Conservation (phyloP, 2,329 filamentous ascomycete species). For the Exserohilum rostratum region DNA sequence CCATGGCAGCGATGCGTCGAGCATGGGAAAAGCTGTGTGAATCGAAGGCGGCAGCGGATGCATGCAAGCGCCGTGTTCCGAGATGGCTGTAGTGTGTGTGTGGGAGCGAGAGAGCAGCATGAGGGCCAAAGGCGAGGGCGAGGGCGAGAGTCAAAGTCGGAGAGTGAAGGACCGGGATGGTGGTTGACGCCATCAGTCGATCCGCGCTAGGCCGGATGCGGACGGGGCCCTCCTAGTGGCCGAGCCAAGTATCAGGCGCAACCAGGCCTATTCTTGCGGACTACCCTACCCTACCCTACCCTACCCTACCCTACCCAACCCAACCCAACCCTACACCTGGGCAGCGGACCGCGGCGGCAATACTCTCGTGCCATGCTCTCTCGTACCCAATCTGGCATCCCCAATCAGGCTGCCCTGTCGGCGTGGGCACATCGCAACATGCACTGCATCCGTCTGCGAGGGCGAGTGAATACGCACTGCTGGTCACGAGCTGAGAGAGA, state of each 20-base stretch:
- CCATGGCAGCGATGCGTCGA: conserved; percentile 6
- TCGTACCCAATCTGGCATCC: too few relatives aligned
- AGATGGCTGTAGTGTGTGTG: too few relatives aligned
- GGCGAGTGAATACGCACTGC: neutral
- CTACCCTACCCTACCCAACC: neutral
- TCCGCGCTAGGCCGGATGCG: conserved; percentile 23
- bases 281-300: neutral
- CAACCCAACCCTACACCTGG: too few relatives aligned
- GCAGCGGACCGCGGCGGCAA: conserved; percentile 14
- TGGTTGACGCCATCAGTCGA: conserved; percentile 30
- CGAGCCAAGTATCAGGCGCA: conserved; percentile 26
- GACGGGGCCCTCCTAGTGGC: conserved; percentile 17
- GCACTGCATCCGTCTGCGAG: neutral
- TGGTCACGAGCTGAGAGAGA: too few relatives aligned
- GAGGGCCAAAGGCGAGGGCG: neutral
- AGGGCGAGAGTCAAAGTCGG: conserved; percentile 10
- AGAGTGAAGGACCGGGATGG: conserved; percentile 24
- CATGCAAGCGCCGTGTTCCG: too few relatives aligned
- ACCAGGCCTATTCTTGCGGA: neutral
- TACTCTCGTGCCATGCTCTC: too few relatives aligned
- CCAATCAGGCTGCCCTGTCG: neutral
- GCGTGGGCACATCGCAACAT: neutral
- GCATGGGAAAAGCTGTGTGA: too few relatives aligned
- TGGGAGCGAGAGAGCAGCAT: too few relatives aligned
- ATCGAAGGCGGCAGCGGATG: too few relatives aligned